Base-by-base conservation (phyloP, 2,329 filamentous ascomycete genomes). In the Neospermospora avenae region DNA sequence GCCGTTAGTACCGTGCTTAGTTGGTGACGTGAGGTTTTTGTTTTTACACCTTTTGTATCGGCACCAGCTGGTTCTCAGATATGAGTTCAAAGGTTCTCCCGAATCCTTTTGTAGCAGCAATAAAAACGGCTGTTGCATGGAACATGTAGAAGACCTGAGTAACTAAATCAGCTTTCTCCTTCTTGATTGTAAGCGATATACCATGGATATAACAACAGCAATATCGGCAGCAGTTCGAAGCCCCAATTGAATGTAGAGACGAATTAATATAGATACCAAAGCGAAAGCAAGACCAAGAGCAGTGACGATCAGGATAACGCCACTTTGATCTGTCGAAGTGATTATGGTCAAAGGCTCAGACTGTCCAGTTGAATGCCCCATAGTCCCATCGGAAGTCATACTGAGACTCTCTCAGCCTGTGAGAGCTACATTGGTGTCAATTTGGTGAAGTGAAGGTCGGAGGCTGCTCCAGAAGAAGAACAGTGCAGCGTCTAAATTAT, bases 301-400 rank as follows among this genome's bases (percentile, higher is more conserved):
- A 6, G 76, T 73, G 10, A 74, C 68, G 44, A 79, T 75, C 5
- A 74, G 67, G 18, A 80, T 68, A 22, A 78, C 61, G 14, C 75
- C 77, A 44, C 74, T 71, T 57, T 77, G 75, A 62, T 79, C 71
- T 6, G 57, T 62, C 6, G 60, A 24, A 24, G 60, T 59, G 24
- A 59, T 42, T 18, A 49, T 42, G 6, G 41, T 46, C 18, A 62
- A 28, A 28, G 60, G 57, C 14, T 57, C 35, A 3, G 57, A 54
- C 25, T 59, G 60, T 10, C 60, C 57, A 5, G 57, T 57, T 4
- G 55, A 31, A 1, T 58, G 51, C 28, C 24, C 45, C 20, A 28
- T 24, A 10, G 59, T 55, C 24, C 31, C 37, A 25, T 61, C 58
- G 3, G 44, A 58, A 41, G 41, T 55, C 59, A 61, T 61, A 4